Base-by-base conservation (phyloP, 257 asterid species). In the Fraxinus cuspidata region DNA sequence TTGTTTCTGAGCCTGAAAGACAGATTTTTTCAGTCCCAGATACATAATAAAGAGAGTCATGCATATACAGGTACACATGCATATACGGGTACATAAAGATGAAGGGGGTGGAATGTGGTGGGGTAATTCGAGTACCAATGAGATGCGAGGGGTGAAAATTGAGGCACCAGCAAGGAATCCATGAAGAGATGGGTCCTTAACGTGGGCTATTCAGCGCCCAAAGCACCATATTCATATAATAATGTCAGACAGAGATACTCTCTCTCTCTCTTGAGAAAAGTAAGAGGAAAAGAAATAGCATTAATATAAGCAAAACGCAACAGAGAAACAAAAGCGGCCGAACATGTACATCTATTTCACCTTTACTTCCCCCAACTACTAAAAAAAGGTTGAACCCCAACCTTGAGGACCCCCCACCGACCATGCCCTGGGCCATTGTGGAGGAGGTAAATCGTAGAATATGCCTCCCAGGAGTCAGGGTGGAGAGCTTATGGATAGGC, bases 141-240 rank as follows among this genome's bases (percentile, higher is more conserved):
- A 72, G 73, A 77, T 27, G 69, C 18, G 69, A 25, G 82, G 84
- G 63, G 81, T 66, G 67, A 71, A 25, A 63, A 23, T 10, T 63
- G 80, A 32, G 78, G 65, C 75, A 79, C 74, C 34, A 75, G 73
- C 65, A 78, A 72, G 81, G 85, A 84, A 89, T 83, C 87, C 91
- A 88, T 87, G 88, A 85, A 74, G 87, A 79, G 84, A 86, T 83
- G 94, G 89, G 88, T 70, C 87, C 84, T 83, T 75, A 74, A 84
- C 88, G 83, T 89, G 92, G 90, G 89, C 88, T 84, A 72, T 85
- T 84, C 88, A 86, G 86, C 85, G 82, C 89, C 90, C 87, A 76
- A 84, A 80, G 80, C 90, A 79, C 84, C 88, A 83, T 77, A 80
- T 82, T 71, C 56, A 79, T 80, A 75, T 81, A 78, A 76, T 79